Evolutionary conservation across 768 basidiomycete species (phyloP), one percentile per base, ranked within the genome.

Genomic region (Russula brevipes): DNA sequence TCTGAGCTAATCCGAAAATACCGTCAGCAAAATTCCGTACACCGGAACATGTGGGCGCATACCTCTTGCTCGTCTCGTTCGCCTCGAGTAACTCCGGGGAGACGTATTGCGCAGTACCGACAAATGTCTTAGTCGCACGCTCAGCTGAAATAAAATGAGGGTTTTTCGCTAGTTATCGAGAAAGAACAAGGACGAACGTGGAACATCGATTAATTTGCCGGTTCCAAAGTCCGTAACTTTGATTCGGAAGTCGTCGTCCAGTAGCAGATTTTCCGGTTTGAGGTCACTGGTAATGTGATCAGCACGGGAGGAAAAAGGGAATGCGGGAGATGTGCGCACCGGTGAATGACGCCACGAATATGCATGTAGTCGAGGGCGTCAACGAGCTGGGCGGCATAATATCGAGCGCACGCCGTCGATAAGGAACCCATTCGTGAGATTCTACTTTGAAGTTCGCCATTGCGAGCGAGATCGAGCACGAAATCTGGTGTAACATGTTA

Each of bases 181-280:
- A 55, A 69, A 74, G 39, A 66, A 24, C 24, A 66, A 68, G 55
- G 59, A 12, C 84, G 70, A 59, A 86, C 86, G 74, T 56, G 77
- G 78, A 24, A 80, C 71, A 64, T 86, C 84, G 39, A 86, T 76
- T 65, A 90, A 77, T 75, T 90, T 89, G 19, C 93, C 93, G 4
- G 93, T 95, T 6, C 97, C 97, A 74, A 98, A 98, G 73, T 99
- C 97, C 16, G 94, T 91, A n/a, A 99, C 83, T 74, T 94, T 96
- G 71, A 97, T 85, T 58, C 93, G 85, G 76, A 87, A 90, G 16
- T 86, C 82, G 41, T 82, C 82, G 68, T 96, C 94, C n/a, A 99
- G 80, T 9, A 99, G 80, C 36, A 98, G 79, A 72, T 98, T 98
- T 74, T 90, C 89, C 10, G 89, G 89, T 72, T 91, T 91, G 38